Percentiles rank a stretch among this genome's conserved stretches.
These are phyloP conservation scores for Pichia cactophila DNA, from an alignment of 1,139 yeast species.

Conservation along the genomic window DNA sequence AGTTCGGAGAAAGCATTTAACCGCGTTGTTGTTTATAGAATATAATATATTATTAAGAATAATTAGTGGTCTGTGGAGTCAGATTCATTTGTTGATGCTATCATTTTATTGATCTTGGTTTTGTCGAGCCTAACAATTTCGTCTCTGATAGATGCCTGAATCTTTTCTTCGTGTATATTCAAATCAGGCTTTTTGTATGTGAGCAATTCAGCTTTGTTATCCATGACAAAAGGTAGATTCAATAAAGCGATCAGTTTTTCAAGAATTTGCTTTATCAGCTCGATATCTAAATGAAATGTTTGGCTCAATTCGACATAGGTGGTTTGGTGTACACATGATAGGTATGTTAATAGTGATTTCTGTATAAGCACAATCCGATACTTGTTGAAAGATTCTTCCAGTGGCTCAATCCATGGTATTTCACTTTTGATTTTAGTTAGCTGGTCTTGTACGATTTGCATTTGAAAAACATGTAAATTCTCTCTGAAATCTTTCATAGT, in stretches of 20 bases:
- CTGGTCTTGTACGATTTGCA: background rate
- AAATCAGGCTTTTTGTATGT: background rate
- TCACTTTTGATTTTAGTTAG: background rate
- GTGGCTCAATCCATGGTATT: constrained; percentile 3
- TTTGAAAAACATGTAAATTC: background rate
- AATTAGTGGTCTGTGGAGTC: background rate
- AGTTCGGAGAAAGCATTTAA: background rate
- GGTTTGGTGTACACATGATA: constrained; percentile 18
- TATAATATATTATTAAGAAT: background rate
- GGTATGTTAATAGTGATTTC: constrained; percentile 17
- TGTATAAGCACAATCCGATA: constrained; percentile 1
- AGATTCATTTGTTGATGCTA: background rate
- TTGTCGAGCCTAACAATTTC: constrained; percentile 12
- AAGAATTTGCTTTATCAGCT: constrained; percentile 11
- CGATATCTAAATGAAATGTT: constrained; percentile 13
- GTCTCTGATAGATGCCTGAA: constrained; percentile 7
- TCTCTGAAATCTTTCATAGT: background rate
- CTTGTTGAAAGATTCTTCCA: constrained; percentile 1
- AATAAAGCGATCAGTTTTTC: constrained; percentile 14
- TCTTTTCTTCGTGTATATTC: background rate
- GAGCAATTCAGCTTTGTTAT: constrained; percentile 12
- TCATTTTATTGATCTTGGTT: constrained; percentile 2
- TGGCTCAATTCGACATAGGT: constrained; percentile 15
- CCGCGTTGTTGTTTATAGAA: background rate
- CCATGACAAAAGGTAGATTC: constrained; percentile 19